Evolutionary conservation across 2,329 filamentous ascomycete genomes (phyloP).

Genomic region (Cadophora sp.): DNA sequence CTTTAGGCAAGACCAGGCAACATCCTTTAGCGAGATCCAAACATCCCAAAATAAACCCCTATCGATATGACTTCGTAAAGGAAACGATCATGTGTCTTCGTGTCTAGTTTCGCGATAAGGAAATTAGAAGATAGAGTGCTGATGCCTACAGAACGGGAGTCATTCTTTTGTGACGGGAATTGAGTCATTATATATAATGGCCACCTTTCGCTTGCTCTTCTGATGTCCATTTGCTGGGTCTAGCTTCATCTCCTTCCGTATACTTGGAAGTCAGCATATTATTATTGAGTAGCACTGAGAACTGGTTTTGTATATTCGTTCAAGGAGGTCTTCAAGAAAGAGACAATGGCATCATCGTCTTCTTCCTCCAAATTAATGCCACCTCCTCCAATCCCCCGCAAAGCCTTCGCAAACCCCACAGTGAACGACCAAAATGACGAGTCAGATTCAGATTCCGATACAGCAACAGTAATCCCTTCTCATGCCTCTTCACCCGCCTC

Average conservation of each 20-base stretch:
- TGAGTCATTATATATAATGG: not conserved
- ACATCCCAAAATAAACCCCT: slow-evolving; percentile 9
- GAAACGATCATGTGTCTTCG: slow-evolving; percentile 16
- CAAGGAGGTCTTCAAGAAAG: too few relatives aligned
- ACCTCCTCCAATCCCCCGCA: slow-evolving; percentile 12
- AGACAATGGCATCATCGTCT: not conserved
- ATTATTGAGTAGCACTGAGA: too few relatives aligned
- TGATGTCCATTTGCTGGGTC: too few relatives aligned
- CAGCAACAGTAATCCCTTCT: not conserved
- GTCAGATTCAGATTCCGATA: slow-evolving; percentile 27
- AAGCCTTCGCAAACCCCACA: not conserved
- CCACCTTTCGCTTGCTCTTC: too few relatives aligned
- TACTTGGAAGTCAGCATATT: too few relatives aligned
- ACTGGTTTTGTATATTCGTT: too few relatives aligned
- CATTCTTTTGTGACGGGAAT: not conserved
- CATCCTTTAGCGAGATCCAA: slow-evolving; percentile 5
- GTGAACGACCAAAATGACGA: not conserved
- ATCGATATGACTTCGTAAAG: not conserved
- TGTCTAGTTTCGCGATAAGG: not conserved
- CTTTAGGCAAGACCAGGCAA: slow-evolving; percentile 17
- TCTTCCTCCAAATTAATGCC: slow-evolving; percentile 1
- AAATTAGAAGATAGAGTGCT: not conserved
- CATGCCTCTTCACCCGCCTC: not conserved
- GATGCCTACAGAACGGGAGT: not conserved
- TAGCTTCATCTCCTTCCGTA: too few relatives aligned